A percentile compares a stretch with the other conserved stretches of the same genome.
Conservation (phyloP, 2,329 filamentous ascomycete genomes). For the Dothidotthia symphoricarpi region DNA sequence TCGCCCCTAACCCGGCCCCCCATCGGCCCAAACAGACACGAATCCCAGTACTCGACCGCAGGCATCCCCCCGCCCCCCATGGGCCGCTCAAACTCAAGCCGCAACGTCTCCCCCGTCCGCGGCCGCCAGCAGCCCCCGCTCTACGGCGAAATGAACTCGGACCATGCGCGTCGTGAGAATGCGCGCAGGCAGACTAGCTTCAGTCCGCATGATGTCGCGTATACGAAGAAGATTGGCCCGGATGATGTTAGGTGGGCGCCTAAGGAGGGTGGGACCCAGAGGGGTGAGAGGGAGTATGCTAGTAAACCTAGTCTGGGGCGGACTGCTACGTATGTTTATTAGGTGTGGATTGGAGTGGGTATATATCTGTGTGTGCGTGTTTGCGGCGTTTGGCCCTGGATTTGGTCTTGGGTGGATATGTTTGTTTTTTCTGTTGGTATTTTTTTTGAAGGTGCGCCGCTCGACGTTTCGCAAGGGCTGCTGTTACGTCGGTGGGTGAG, state of each 20-base stretch:
- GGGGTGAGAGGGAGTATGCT: slow-evolving; percentile 21
- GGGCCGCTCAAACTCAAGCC: slow-evolving; percentile 24
- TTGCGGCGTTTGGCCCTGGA: no score
- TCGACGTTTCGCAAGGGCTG: no score
- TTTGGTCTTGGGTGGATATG: no score
- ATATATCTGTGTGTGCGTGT: no score
- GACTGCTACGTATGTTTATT: slow-evolving; percentile 33
- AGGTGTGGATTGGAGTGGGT: no score
- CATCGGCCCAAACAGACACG: slow-evolving; percentile 33
- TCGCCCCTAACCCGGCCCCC: slow-evolving; percentile 35
- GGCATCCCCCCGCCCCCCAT: slow-evolving; percentile 16
- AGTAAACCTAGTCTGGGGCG: slow-evolving; percentile 27
- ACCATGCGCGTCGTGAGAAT: slow-evolving; percentile 14
- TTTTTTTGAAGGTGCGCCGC: no score
- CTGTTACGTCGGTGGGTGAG: no score
- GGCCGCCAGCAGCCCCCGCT: slow-evolving; percentile 22
- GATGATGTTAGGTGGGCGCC: slow-evolving; percentile 41
- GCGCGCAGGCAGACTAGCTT: slow-evolving; percentile 31
- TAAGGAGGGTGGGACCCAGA: slow-evolving; percentile 19
- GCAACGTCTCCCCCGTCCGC: slow-evolving; percentile 24
- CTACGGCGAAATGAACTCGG: slow-evolving; percentile 28
- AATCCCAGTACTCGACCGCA: slow-evolving; percentile 7
- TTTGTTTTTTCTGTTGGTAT: no score
- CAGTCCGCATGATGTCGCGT: slow-evolving; percentile 33
- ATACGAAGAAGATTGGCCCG: slow-evolving; percentile 28